A percentile compares a stretch with the other conserved stretches of the same genome.
Conservation (phyloP, 768 basidiomycete genomes). For the Psilocybe sp. region DNA sequence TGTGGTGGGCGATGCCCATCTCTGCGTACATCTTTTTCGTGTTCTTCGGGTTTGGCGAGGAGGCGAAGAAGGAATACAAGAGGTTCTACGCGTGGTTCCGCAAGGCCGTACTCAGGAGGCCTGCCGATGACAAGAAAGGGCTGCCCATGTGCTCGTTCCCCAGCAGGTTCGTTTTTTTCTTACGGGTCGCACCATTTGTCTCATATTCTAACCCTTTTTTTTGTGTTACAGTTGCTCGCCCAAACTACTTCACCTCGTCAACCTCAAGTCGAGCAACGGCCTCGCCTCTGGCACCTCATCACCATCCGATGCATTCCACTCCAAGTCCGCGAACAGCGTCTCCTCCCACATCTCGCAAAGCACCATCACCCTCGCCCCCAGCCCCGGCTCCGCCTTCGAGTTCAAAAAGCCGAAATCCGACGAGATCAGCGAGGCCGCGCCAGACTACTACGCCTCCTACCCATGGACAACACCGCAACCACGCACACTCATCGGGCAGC, state of each 20-base stretch:
- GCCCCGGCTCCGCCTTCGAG: no score
- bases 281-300: background rate
- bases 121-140: conserved; percentile 3
- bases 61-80: conserved; percentile 42
- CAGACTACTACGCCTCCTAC: no score
- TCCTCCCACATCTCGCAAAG: no score
- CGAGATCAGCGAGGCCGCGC: no score
- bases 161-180: background rate
- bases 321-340: background rate
- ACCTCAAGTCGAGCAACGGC: background rate
- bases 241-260: conserved; percentile 7
- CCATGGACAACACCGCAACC: no score
- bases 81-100: conserved; percentile 3
- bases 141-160: background rate
- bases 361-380: no score
- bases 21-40: conserved; percentile 55
- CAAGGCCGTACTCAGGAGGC: conserved; percentile 3
- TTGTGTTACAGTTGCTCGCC: background rate
- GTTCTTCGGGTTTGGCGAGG: conserved; percentile 52
- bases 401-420: no score
- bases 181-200: background rate
- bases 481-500: no score
- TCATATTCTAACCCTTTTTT: background rate
- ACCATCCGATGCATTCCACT: background rate
- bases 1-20: no score